A percentile compares a stretch with the other conserved stretches of the same genome.
Evolutionary conservation across 2,329 filamentous ascomycete species (phyloP).

Genomic region (Fusarium sp.): DNA sequence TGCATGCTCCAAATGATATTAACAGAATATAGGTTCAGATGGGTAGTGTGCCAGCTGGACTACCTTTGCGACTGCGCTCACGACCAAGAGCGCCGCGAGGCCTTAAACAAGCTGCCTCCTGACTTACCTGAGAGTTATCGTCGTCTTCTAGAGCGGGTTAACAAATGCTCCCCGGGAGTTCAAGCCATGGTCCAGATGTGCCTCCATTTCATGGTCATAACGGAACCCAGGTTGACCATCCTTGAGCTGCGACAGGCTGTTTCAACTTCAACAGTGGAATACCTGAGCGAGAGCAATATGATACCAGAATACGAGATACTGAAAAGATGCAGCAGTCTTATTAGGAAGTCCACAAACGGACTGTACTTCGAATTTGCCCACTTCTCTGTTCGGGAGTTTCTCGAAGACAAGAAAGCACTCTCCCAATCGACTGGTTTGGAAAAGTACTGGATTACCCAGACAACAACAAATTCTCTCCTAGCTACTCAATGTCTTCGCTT

Average conservation of each 20-base stretch:
- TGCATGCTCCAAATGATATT: rapidly evolving
- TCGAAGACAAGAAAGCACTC: not conserved
- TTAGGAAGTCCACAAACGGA: not conserved
- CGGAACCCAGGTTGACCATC: rapidly evolving
- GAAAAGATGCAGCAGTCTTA: constrained; percentile 25
- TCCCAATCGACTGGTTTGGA: not conserved
- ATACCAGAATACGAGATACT: constrained; percentile 15
- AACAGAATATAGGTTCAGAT: constrained; percentile 25
- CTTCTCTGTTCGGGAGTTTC: constrained; percentile 35
- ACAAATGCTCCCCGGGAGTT: not conserved
- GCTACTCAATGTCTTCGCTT: constrained; percentile 17
- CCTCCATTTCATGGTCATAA: constrained; percentile 10
- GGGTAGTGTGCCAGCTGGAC: constrained; percentile 41
- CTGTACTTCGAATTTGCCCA: constrained; percentile 25
- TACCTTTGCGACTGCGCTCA: constrained; percentile 27
- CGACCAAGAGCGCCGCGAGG: constrained; percentile 22
- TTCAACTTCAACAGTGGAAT: not conserved
- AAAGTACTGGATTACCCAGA: not conserved
- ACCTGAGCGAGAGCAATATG: not conserved
- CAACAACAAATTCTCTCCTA: rapidly evolving
- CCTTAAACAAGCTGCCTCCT: constrained; percentile 13
- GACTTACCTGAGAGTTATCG: constrained; percentile 18
- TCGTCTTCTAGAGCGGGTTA: constrained; percentile 14
- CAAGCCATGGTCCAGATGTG: constrained; percentile 14
- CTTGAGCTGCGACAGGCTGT: constrained; percentile 13